These are phyloP conservation scores for Salix caprea DNA, from an alignment of 345 rosid species.

Conservation along the genomic window DNA sequence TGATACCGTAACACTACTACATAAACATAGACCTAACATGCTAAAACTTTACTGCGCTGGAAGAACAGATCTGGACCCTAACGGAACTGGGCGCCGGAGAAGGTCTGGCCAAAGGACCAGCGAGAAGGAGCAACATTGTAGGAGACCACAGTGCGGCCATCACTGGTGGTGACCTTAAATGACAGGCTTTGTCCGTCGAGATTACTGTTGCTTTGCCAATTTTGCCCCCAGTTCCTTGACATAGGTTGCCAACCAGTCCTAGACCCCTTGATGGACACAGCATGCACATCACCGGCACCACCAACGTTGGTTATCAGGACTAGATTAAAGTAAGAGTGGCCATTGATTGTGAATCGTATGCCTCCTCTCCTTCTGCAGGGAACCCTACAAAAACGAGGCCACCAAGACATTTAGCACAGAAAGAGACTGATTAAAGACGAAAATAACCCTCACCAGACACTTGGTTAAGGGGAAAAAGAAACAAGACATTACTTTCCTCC, in stretches of 20 bases:
- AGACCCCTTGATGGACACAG: conserved; percentile 22
- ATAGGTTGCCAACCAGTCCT: conserved; percentile 26
- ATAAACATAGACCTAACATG: not conserved
- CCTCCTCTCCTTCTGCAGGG: conserved; percentile 25
- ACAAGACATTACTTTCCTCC: not conserved
- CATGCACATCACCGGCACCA: conserved; percentile 24
- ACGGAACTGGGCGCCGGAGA: conserved; percentile 25
- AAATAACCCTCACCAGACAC: not conserved
- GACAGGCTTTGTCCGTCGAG: conserved; percentile 26
- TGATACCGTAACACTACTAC: not conserved
- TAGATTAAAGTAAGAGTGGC: conserved; percentile 26
- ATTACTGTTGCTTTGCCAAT: conserved; percentile 27
- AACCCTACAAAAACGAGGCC: conserved; percentile 17
- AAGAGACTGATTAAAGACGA: not conserved
- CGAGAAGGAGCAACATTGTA: conserved; percentile 17
- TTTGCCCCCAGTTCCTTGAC: conserved; percentile 33
- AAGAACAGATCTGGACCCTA: not conserved
- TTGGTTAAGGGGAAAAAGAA: not conserved
- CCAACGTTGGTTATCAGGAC: conserved; percentile 30
- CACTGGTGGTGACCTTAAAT: conserved; percentile 30
- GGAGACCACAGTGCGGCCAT: conserved; percentile 21
- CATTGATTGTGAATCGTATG: conserved; percentile 26
- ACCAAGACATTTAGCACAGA: not conserved
- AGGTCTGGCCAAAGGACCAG: conserved; percentile 30
- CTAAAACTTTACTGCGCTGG: not conserved